Conservation (phyloP, 2,329 filamentous ascomycete species). For the Lachnellula cervina region DNA sequence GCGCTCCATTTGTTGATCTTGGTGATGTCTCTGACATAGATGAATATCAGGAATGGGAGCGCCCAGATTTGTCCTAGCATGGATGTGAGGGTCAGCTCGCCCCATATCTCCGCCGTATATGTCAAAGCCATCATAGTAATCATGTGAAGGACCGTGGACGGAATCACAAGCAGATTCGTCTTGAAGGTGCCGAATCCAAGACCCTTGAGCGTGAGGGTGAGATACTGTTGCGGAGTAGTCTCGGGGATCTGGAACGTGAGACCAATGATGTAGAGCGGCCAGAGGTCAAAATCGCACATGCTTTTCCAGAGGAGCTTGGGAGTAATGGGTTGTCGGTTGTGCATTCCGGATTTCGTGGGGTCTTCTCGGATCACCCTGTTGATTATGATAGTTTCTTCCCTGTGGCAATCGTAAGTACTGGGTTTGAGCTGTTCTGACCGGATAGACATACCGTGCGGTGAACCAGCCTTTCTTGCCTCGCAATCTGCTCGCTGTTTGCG, state of each 20-base stretch:
- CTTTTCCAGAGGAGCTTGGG: constrained; percentile 41
- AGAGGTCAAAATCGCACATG: constrained; percentile 49
- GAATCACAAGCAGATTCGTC: constrained; percentile 42
- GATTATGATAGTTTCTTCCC: constrained; percentile 62
- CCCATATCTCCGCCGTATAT: constrained; percentile 39
- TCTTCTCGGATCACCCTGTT: constrained; percentile 54
- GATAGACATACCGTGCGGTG: constrained; percentile 38
- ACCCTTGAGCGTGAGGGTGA: constrained; percentile 22
- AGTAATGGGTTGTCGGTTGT: constrained; percentile 46
- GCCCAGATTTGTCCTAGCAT: constrained; percentile 36
- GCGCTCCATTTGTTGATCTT: constrained; percentile 16
- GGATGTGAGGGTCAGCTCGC: constrained; percentile 31
- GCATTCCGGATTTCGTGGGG: constrained; percentile 43
- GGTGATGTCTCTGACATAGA: constrained; percentile 13
- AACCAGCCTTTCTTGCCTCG: constrained; percentile 61
- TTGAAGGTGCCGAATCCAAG: constrained; percentile 35
- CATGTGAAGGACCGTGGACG: constrained; percentile 37
- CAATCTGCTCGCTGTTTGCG: constrained; percentile 34
- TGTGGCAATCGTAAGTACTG: not conserved
- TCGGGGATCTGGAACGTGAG: constrained; percentile 26
- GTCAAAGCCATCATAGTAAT: constrained; percentile 41
- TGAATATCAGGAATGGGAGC: constrained; percentile 34
- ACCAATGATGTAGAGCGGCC: constrained; percentile 42
- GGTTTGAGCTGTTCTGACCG: not conserved
- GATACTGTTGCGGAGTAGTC: constrained; percentile 16